Percentiles rank a stretch among this genome's conserved stretches.
Evolutionary conservation across 2,329 filamentous ascomycete genomes (phyloP).

Genomic region (Microdochium bolleyi): DNA sequence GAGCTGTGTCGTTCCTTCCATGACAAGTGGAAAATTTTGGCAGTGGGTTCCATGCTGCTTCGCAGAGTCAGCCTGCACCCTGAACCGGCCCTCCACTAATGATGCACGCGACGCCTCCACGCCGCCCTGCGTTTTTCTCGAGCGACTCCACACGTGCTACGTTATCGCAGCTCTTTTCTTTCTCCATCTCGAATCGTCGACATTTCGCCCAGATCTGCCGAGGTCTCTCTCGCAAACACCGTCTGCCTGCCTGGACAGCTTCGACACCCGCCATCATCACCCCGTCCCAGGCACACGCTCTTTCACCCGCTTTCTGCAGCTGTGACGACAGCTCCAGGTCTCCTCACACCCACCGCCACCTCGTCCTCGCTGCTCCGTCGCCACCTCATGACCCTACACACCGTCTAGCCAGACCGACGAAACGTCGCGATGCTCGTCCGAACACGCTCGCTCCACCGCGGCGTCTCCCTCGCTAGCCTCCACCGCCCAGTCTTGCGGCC

Average conservation of each 20-base stretch:
- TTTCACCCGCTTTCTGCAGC: not conserved
- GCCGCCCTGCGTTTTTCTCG: too few relatives aligned
- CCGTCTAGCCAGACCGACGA: not conserved
- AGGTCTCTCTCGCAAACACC: not conserved
- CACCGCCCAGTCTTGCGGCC: not conserved
- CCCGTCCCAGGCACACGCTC: not conserved
- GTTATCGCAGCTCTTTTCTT: not conserved
- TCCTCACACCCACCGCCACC: conserved; percentile 3
- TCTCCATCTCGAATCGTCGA: not conserved
- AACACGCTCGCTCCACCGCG: not conserved
- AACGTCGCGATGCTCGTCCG: not conserved
- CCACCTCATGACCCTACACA: not conserved
- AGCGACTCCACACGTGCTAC: too few relatives aligned
- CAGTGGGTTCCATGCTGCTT: too few relatives aligned
- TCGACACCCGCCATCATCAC: too few relatives aligned
- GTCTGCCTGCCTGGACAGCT: not conserved
- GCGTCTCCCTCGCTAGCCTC: not conserved
- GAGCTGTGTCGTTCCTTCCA: too few relatives aligned
- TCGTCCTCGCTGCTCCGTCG: not conserved
- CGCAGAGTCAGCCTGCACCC: too few relatives aligned
- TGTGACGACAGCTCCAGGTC: not conserved
- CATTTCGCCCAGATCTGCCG: not conserved
- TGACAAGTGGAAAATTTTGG: too few relatives aligned
- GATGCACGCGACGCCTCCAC: too few relatives aligned
- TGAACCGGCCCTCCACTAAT: too few relatives aligned